These are phyloP conservation scores for Lactuca saligna DNA, from an alignment of 129 eudicot genomes.

Conservation along the genomic window DNA sequence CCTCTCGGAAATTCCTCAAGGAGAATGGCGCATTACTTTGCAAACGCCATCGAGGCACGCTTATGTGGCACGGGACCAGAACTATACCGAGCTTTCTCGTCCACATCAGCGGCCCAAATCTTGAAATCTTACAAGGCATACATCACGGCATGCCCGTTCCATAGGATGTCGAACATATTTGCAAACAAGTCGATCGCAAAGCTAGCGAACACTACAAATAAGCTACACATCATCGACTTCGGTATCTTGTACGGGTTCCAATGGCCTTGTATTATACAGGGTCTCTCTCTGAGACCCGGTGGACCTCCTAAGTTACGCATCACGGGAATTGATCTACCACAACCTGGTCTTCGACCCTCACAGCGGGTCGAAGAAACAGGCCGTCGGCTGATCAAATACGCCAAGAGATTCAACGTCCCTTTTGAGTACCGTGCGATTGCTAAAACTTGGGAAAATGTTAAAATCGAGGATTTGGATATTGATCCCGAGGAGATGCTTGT, in stretches of 20 bases:
- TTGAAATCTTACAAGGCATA: constrained; percentile 29
- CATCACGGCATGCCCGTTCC: constrained; percentile 42
- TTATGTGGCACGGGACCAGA: constrained; percentile 37
- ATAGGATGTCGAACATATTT: constrained; percentile 38
- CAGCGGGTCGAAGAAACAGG: constrained; percentile 60
- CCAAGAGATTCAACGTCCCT: constrained; percentile 45
- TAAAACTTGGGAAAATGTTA: constrained; percentile 49
- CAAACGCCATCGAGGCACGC: constrained; percentile 48
- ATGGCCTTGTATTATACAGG: constrained; percentile 55
- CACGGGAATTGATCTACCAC: constrained; percentile 55
- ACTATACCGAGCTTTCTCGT: constrained; percentile 8
- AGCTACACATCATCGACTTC: constrained; percentile 51
- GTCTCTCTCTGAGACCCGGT: constrained; percentile 39
- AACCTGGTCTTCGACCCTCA: constrained; percentile 50
- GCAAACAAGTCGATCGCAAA: constrained; percentile 48
- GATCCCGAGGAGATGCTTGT: constrained; percentile 41
- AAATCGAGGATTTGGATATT: constrained; percentile 41
- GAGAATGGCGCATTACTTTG: constrained; percentile 43
- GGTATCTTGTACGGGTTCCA: constrained; percentile 55
- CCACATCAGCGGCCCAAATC: constrained; percentile 18
- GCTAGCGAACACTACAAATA: constrained; percentile 22
- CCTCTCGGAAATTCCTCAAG: constrained; percentile 34
- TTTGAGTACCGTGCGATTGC: constrained; percentile 49
- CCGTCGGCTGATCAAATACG: constrained; percentile 35
- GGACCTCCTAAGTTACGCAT: constrained; percentile 53